Evolutionary conservation across 306 rosid genomes (phyloP), one percentile per base, ranked within the genome.

Genomic region (Acacia melanoxylon): DNA sequence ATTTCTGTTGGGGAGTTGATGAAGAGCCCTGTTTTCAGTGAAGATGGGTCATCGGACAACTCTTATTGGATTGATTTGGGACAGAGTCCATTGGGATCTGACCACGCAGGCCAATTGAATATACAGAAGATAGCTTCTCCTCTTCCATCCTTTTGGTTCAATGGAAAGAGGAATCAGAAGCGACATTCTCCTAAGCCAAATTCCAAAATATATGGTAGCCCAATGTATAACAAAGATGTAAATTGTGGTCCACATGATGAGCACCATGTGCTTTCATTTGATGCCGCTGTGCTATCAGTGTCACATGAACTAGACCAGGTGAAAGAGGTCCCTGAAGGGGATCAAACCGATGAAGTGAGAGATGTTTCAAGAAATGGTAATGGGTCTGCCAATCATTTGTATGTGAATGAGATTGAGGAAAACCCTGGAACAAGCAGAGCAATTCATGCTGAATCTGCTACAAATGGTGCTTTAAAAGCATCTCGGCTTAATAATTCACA

Each of bases 21-120:
- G 94, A 95, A 93, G 89, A 95, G 99, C 88, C 99, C 99, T 4
- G 93, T 95, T 13, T 95, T 95, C 89, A 95, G 98, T 61, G 99
- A 95, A 85, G 98, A 95, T 3, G 99, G 89, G 83, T 95, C 99
- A 8, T 93, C 98, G 0, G 99, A 93, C 79, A 93, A 95, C 81
- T 95, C 99, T 0, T 85, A 74, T 84, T 95, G 98, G 98, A 95
- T 95, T 65, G 99, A 93, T 90, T 88, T 95, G 92, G 98, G 99
- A 76, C 99, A 91, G 81, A 95, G 99, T 82, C 99, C 99, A 48
- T 27, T 91, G 81, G 94, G 97, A 78, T 94, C 98, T 3, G 98
- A 94, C 22, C 37, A 44, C 83, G 78, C 67, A 6, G 82, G 88
- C 81, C 97, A 87, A 75, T 77, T 77, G 5, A 83, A 77, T 83